Percentiles rank a stretch among this genome's conserved stretches.
These are phyloP conservation scores for Fusarium solani-melongenae DNA, from an alignment of 2,329 filamentous ascomycete genomes.

Conservation along the genomic window DNA sequence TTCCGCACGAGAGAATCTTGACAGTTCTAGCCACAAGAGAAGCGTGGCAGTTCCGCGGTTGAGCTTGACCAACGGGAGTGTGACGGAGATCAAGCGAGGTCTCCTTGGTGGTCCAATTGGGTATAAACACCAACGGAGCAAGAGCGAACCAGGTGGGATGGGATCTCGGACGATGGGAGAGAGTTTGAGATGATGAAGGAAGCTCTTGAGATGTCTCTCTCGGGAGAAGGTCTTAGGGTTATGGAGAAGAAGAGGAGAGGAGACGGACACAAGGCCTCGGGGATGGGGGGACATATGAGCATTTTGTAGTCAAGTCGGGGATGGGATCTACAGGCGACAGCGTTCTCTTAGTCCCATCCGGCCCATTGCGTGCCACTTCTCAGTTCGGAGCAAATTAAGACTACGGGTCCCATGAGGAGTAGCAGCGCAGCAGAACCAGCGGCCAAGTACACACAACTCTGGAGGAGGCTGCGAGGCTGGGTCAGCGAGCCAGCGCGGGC, in stretches of 20 bases:
- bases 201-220: slow-evolving; percentile 12
- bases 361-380: slow-evolving; percentile 28
- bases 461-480: slow-evolving; percentile 30
- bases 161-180: background rate
- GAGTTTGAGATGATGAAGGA: slow-evolving; percentile 1
- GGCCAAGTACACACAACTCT: slow-evolving; percentile 10
- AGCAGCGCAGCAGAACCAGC: slow-evolving; percentile 10
- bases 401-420: slow-evolving; percentile 28
- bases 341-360: slow-evolving; percentile 9
- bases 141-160: slow-evolving; percentile 9
- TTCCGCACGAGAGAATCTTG: slow-evolving; percentile 8
- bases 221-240: slow-evolving; percentile 8
- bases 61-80: slow-evolving; percentile 2
- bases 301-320: slow-evolving; percentile 42
- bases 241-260: slow-evolving; percentile 30
- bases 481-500: slow-evolving; percentile 9
- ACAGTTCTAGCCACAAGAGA: slow-evolving; percentile 20
- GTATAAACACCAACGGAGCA: background rate
- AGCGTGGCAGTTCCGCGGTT: background rate
- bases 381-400: slow-evolving; percentile 25
- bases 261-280: slow-evolving; percentile 20
- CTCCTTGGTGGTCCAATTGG: slow-evolving; percentile 1
- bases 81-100: slow-evolving; percentile 2
- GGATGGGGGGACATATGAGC: slow-evolving; percentile 34
- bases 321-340: slow-evolving; percentile 37